Conservation (phyloP, 345 rosid genomes). For the Boechera retrofracta region DNA sequence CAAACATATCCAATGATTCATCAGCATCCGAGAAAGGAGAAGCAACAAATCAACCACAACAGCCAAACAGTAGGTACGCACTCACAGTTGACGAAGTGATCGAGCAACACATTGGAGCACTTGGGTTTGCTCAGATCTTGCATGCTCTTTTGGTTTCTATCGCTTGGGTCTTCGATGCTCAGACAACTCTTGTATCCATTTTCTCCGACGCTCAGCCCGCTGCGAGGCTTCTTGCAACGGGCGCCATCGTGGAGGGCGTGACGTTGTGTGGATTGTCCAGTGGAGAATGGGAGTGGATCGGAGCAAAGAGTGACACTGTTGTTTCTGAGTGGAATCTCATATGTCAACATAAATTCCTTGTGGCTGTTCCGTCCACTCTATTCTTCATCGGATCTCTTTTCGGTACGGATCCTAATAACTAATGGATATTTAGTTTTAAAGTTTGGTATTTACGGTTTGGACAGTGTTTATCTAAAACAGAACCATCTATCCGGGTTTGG, state of each 20-base stretch:
- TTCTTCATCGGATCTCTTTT: conserved; percentile 79
- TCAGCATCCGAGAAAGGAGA: conserved; percentile 42
- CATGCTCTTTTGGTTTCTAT: conserved; percentile 71
- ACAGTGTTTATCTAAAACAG: neutral
- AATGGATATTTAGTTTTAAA: neutral
- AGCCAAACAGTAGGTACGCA: conserved; percentile 44
- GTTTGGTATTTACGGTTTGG: neutral
- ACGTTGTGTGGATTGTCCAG: conserved; percentile 55
- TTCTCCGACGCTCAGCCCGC: conserved; percentile 74
- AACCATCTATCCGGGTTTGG: neutral
- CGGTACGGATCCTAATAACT: conserved; percentile 43
- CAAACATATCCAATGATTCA: conserved; percentile 42
- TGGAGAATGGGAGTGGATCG: conserved; percentile 79
- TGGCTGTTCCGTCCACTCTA: conserved; percentile 73
- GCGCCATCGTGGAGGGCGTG: conserved; percentile 29
- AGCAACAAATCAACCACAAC: conserved; percentile 24
- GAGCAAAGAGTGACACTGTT: conserved; percentile 51
- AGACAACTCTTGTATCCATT: conserved; percentile 64
- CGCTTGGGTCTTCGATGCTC: conserved; percentile 77
- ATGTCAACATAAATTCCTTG: conserved; percentile 68
- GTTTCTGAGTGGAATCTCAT: conserved; percentile 75
- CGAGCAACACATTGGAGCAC: conserved; percentile 64
- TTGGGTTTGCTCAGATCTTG: conserved; percentile 66
- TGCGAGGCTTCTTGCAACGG: conserved; percentile 25
- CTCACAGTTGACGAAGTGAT: conserved; percentile 74